Conservation (phyloP, 805 yeast genomes). For the Pichia deserticola region DNA sequence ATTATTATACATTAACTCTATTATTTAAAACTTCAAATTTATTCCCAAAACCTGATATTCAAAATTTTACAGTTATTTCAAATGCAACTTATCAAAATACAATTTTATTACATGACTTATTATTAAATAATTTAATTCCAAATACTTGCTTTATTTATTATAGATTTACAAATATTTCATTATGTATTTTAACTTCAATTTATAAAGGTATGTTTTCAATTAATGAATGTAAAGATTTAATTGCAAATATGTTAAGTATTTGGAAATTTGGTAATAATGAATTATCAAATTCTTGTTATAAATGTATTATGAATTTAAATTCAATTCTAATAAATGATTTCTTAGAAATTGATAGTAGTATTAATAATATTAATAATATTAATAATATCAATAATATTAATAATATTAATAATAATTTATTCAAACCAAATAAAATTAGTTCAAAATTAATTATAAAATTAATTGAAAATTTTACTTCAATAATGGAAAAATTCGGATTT, state of each 20-base stretch:
- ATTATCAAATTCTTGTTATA: not conserved
- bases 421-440: not conserved
- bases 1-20: conserved; percentile 39
- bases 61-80: conserved; percentile 24
- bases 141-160: conserved; percentile 28
- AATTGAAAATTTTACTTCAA: not conserved
- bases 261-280: conserved; percentile 1
- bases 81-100: conserved; percentile 8
- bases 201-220: conserved; percentile 4
- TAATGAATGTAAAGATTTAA: not conserved
- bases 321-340: not conserved
- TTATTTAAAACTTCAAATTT: conserved; percentile 44
- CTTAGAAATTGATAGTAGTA: not conserved
- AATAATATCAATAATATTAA: not conserved
- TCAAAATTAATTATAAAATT: not conserved
- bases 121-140: not conserved
- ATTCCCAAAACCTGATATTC: conserved; percentile 37
- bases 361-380: too few species aligned
- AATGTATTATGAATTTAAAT: not conserved
- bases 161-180: conserved; percentile 24
- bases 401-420: not conserved
- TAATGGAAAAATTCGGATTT: not conserved
- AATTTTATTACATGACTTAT: not conserved
- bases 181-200: not conserved
- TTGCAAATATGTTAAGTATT: conserved; percentile 1